Base-by-base conservation (phyloP, 2,329 filamentous ascomycete species). In the Colletotrichum orbiculare region DNA sequence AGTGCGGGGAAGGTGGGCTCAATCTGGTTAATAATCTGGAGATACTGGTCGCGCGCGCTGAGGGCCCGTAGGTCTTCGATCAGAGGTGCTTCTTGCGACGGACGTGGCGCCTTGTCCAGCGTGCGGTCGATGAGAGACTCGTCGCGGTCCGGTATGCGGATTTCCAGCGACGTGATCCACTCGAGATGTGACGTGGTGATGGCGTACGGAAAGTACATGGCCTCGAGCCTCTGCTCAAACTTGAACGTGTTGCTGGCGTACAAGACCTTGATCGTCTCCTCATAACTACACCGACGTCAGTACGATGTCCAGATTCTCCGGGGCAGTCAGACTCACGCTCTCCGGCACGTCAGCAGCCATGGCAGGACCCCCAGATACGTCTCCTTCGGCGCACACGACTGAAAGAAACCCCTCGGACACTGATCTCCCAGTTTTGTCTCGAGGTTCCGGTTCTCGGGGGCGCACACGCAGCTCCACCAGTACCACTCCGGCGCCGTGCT, bases 381-480 rank as follows among this genome's bases (percentile, higher is more conserved):
- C 54, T 67, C 57, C 48, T 55, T 63, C 4, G 63, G 55, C 25
- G 57, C 66, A 4, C 62, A 58, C 12, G 58, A 54, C 58, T 66
- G 64, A 47, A 64, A 67, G 59, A 68, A 67, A 6, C 64, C 66
- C 34, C 58, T 60, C 25, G 66, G 66, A 47, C 66, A 68, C 42
- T 66, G 53, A 38, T 66, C 54, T 8, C 46, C 54, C 58, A 67
- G 50, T 15, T 60, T 64, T 25, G 59, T 60, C 52, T 68, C 66
- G 43, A 67, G 54, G 10, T 43, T 48, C 15, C 54, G 57, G 54
- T 64, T 53, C 13, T 68, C 63, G n/a, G 54, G 64, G 43, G 50
- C 64, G 42, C 66, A 68, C 17, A 68, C 63, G 55, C 66, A 68
- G 34, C 64, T 67, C 66, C 66, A 68, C 66, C 66, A 68, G 50